phyloP scores from a whole-genome alignment of 352 stramenopile genomes.

The Globisporangium cylindrosporum region DNA sequence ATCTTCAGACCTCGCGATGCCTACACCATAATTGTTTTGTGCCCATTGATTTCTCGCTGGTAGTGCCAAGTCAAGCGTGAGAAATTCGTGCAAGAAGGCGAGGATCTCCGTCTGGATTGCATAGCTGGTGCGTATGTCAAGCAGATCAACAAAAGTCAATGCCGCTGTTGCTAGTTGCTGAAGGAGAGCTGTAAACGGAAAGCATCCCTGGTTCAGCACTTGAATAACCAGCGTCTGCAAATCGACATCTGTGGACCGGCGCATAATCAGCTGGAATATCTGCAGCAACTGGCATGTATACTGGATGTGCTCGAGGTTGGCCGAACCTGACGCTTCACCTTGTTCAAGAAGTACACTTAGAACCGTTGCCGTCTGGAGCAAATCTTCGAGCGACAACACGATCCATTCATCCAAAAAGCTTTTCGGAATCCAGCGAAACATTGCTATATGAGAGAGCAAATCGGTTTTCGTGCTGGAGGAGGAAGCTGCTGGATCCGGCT shows the following conservation, averaged over 20 bases:
- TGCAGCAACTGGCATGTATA: constrained; percentile 28
- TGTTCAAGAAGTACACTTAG: constrained; percentile 26
- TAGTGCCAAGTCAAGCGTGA: constrained; percentile 34
- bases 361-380: constrained; percentile 34
- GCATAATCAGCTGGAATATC: constrained; percentile 37
- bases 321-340: not conserved
- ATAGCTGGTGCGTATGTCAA: constrained; percentile 14
- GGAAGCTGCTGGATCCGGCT: not conserved
- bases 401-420: constrained; percentile 52
- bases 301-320: constrained; percentile 5
- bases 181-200: constrained; percentile 28
- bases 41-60: constrained; percentile 21
- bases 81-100: constrained; percentile 34
- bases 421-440: constrained; percentile 42
- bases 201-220: constrained; percentile 26
- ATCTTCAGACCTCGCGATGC: constrained; percentile 27
- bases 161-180: constrained; percentile 7
- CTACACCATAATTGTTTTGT: not conserved
- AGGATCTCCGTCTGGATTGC: constrained; percentile 26
- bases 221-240: constrained; percentile 39
- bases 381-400: constrained; percentile 42
- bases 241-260: constrained; percentile 37
- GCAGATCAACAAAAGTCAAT: not conserved
- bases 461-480: constrained; percentile 6
- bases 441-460: constrained; percentile 24